Conservation (phyloP, 1,284 basidiomycete genomes). For the Trichosporon faecale region DNA sequence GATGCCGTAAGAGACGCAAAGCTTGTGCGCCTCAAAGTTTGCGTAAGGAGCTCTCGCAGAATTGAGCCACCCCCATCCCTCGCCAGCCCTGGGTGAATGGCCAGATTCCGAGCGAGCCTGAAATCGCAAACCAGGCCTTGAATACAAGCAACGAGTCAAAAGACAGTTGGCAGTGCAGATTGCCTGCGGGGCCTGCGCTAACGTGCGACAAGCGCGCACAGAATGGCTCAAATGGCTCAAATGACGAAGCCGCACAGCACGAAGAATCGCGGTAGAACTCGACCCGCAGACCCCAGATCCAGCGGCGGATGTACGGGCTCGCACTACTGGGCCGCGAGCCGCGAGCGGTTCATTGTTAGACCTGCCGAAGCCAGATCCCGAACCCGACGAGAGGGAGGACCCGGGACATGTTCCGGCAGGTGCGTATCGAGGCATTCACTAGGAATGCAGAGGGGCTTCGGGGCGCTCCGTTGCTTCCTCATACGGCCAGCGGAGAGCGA, state of each 20-base stretch:
- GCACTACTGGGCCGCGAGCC: background rate
- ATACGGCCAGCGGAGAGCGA: no score
- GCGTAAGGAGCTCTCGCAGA: background rate
- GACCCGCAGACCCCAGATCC: background rate
- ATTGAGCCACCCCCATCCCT: background rate
- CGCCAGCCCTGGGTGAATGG: background rate
- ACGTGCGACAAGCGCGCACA: background rate
- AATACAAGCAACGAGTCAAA: background rate
- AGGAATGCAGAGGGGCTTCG: background rate
- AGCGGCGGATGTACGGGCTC: background rate
- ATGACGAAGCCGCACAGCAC: no score
- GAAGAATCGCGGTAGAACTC: no score
- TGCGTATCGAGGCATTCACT: background rate
- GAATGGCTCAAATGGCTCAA: background rate
- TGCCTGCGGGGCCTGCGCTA: background rate
- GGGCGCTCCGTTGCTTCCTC: no score
- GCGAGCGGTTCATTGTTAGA: background rate
- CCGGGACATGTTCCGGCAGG: constrained; percentile 1
- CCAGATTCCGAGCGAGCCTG: background rate
- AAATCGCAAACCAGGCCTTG: background rate
- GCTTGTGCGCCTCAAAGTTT: background rate
- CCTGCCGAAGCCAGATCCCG: background rate
- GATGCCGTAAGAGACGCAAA: background rate
- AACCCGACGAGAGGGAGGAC: no score
- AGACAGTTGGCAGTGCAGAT: background rate